Evolutionary conservation across 2,329 filamentous ascomycete species (phyloP), one percentile per base, ranked within the genome.

Genomic region (Aspergillus chevalieri): DNA sequence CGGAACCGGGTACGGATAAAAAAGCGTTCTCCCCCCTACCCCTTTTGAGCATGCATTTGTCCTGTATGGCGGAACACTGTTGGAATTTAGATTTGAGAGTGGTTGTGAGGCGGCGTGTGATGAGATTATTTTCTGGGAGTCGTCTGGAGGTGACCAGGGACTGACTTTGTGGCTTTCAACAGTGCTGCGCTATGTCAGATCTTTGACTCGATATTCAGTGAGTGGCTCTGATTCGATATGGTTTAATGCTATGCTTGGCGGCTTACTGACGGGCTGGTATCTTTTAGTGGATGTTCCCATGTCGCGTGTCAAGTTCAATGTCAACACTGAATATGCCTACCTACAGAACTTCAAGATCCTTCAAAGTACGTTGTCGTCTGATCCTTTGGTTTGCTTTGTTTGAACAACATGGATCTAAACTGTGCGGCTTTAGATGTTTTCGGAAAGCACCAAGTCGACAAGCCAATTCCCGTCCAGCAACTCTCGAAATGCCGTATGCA

Each of bases 401-500:
- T 28, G 22, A 48, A 39, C 3, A 24, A 7, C 17, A 6, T 2
- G 30, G 33, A 24, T 44, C 36, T 51, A 30, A 52, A 33, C 39
- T n/a, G 28, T 50, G 47, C 47, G 19, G 2, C 34, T 46, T 42
- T 49, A 71, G 92, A 90, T 70, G 79, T 81, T 57, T 97, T 97
- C 67, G 79, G 84, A 54, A 87, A 87, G 71, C 91, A 97, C 74
- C 78, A 84, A 57, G 81, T 98, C 75, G 91, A 97, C 63, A 90
- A 90, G 69, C 86, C 87, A 24, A 85, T 98, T 61, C 89, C 89
- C 52, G 89, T 97, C 68, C 84, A 95, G 71, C 78, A 81, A 51
- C 84, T 98, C 52, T 83, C 93, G 63, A 98, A 97, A 74, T 98
- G 93, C 80, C 96, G 95, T 79, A 98, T 98, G 92, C 93, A 98